Evolutionary conservation across 2,329 filamentous ascomycete species (phyloP).

Genomic region (Xylaria hypoxylon): DNA sequence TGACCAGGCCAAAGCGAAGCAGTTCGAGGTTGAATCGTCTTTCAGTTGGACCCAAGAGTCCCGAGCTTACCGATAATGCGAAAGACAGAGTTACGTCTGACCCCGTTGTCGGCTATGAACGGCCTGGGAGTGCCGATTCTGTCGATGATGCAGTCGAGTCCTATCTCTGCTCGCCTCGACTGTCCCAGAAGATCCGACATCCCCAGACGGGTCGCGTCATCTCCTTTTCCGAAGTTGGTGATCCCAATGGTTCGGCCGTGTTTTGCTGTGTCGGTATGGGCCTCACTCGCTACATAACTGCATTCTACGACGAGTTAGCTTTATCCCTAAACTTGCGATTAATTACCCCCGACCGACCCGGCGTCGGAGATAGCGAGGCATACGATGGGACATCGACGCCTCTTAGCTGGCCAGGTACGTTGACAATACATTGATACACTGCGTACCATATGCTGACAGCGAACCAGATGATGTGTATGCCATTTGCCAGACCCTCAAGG

Average conservation of each 20-base stretch:
- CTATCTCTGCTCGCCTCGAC: slow-evolving; percentile 83
- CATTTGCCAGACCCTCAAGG: slow-evolving; percentile 90
- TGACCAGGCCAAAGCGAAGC: slow-evolving; percentile 63
- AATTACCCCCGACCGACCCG: slow-evolving; percentile 93
- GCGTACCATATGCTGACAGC: slow-evolving; percentile 45
- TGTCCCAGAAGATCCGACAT: slow-evolving; percentile 89
- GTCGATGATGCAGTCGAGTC: slow-evolving; percentile 88
- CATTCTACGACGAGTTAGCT: slow-evolving; percentile 96
- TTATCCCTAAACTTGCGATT: slow-evolving; percentile 87
- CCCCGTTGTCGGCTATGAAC: slow-evolving; percentile 71
- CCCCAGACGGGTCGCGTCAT: slow-evolving; percentile 88
- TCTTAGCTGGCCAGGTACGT: slow-evolving; percentile 89
- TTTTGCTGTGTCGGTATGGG: slow-evolving; percentile 99
- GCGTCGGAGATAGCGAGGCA: slow-evolving; percentile 90
- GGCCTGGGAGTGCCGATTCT: slow-evolving; percentile 83
- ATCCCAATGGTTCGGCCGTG: slow-evolving; percentile 89
- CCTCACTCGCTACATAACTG: slow-evolving; percentile 92
- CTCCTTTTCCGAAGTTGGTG: slow-evolving; percentile 96
- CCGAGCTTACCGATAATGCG: slow-evolving; percentile 46
- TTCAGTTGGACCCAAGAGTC: slow-evolving; percentile 59
- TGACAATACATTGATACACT: not conserved
- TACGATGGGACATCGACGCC: slow-evolving; percentile 89
- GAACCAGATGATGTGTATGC: slow-evolving; percentile 81
- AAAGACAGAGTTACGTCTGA: slow-evolving; percentile 51
- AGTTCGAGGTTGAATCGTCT: slow-evolving; percentile 69